phyloP scores from a whole-genome alignment of 108 stramenopile genomes.

The Parietichytrium sp. region DNA sequence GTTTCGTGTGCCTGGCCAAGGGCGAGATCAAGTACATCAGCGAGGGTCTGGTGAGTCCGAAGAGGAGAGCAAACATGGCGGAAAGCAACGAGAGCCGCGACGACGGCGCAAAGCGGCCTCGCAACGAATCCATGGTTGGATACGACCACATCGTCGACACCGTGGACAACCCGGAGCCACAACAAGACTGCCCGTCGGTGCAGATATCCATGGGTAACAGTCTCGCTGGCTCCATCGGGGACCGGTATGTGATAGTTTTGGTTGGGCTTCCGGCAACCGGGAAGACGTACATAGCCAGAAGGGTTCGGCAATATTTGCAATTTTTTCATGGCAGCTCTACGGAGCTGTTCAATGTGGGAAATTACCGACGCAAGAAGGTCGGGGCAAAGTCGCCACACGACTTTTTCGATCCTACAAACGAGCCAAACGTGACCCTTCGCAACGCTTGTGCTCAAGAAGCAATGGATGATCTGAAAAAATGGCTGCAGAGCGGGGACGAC shows the following conservation, averaged over 20 bases:
- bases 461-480: conserved; percentile 77
- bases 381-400: conserved; percentile 52
- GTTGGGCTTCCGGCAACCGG: conserved; percentile 93
- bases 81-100: too few species aligned
- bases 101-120: too few species aligned
- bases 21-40: too few species aligned
- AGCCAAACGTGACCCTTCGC: conserved; percentile 64
- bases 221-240: conserved; percentile 35
- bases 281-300: conserved; percentile 92
- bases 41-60: too few species aligned
- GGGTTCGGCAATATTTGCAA: conserved; percentile 80
- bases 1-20: too few species aligned
- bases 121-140: conserved; percentile 8
- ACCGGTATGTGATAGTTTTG: conserved; percentile 83
- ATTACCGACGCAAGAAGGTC: conserved; percentile 69
- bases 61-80: too few species aligned
- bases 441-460: conserved; percentile 77
- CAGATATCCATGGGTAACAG: too few species aligned
- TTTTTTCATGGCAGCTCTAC: conserved; percentile 86
- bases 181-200: background rate
- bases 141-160: conserved; percentile 29
- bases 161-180: conserved; percentile 36
- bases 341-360: conserved; percentile 88
- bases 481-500: conserved; percentile 63
- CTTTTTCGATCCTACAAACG: conserved; percentile 88